Evolutionary conservation across 352 stramenopile genomes (phyloP).

Genomic region (Globisporangium apiculatum): DNA sequence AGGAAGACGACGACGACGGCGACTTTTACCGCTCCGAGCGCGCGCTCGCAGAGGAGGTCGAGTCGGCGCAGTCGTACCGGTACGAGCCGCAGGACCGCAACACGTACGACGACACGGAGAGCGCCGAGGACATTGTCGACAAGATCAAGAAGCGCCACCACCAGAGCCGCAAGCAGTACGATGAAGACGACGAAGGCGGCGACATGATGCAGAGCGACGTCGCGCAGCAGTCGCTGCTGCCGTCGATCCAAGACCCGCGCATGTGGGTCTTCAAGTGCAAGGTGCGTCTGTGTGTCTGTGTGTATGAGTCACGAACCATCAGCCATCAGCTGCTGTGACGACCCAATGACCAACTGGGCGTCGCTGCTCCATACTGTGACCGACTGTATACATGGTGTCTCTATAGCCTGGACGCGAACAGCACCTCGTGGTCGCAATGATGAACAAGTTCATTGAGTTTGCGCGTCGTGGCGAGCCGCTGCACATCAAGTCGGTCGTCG

Average conservation of each 20-base stretch:
- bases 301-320: too few relatives aligned
- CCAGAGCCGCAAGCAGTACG: conserved; percentile 77
- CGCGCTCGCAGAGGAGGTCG: conserved; percentile 68
- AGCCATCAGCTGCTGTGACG: background rate
- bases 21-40: conserved; percentile 77
- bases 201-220: conserved; percentile 83
- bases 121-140: conserved; percentile 81
- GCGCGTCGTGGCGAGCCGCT: conserved; percentile 74
- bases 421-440: conserved; percentile 80
- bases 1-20: conserved; percentile 75
- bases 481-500: conserved; percentile 81
- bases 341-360: background rate
- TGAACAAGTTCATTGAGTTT: conserved; percentile 90
- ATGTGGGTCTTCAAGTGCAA: conserved; percentile 92
- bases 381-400: background rate
- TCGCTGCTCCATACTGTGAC: background rate
- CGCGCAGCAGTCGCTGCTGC: conserved; percentile 81
- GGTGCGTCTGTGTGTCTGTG: conserved; percentile 14
- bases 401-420: conserved; percentile 68
- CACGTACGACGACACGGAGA: conserved; percentile 73
- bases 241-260: conserved; percentile 83
- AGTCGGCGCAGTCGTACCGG: conserved; percentile 49
- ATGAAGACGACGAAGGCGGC: conserved; percentile 77
- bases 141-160: conserved; percentile 86
- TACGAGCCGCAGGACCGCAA: conserved; percentile 76